phyloP scores from a whole-genome alignment of 768 basidiomycete genomes.

The Macrolepiota dolichaula region DNA sequence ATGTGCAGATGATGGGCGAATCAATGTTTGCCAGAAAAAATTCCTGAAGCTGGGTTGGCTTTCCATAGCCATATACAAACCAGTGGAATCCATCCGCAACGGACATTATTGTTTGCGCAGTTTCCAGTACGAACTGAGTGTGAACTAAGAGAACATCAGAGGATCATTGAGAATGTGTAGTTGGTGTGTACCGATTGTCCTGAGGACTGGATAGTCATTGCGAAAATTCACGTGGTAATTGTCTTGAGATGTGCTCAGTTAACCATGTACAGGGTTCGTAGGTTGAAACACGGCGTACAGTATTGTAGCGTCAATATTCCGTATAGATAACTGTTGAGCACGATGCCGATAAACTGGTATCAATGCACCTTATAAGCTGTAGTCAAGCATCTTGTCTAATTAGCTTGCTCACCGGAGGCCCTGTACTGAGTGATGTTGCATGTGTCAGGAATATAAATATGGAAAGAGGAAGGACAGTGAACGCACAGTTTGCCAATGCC shows the following conservation, averaged over 20 bases:
- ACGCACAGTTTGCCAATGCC: not conserved
- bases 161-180: not conserved
- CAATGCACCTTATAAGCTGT: not conserved
- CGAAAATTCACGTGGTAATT: conserved; percentile 4
- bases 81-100: not conserved
- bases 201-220: conserved; percentile 1
- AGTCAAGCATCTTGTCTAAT: too few species aligned
- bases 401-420: not conserved
- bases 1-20: not conserved
- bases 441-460: not conserved
- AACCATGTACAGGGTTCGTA: not conserved
- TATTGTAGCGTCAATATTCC: conserved; percentile 1
- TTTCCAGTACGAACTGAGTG: not conserved
- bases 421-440: not conserved
- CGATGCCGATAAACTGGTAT: not conserved
- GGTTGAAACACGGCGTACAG: not conserved
- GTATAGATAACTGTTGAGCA: not conserved
- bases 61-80: conserved; percentile 2
- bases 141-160: not conserved
- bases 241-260: not conserved
- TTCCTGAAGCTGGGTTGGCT: not conserved
- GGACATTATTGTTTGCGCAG: not conserved
- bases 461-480: not conserved
- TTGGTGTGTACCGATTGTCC: not conserved
- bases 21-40: conserved; percentile 5